Percentiles rank a stretch among this genome's conserved stretches.
These are phyloP conservation scores for Panaeolus cyanescens DNA, from an alignment of 768 basidiomycete genomes.

Conservation along the genomic window DNA sequence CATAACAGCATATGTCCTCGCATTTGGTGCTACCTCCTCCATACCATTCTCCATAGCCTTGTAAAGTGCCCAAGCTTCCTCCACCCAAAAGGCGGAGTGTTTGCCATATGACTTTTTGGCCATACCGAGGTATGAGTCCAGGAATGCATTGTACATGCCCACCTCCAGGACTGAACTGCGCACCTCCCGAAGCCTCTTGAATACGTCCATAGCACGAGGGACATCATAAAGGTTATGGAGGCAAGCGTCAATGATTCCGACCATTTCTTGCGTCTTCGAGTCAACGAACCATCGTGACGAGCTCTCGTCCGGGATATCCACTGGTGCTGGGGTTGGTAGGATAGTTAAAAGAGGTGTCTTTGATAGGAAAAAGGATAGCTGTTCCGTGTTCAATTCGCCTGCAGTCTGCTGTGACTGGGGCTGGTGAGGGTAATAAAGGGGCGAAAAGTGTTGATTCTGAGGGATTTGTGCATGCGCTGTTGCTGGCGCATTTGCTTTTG, in stretches of 20 bases:
- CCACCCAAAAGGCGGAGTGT: conserved; percentile 56
- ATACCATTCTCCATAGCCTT: conserved; percentile 49
- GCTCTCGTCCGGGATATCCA: conserved; percentile 39
- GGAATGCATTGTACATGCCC: conserved; percentile 65
- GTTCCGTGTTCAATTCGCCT: conserved; percentile 7
- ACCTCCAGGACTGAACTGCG: conserved; percentile 34
- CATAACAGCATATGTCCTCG: conserved; percentile 70
- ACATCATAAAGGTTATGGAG: conserved; percentile 76
- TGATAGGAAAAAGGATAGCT: conserved; percentile 5
- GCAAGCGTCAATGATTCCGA: conserved; percentile 85
- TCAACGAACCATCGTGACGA: conserved; percentile 71
- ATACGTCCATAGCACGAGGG: conserved; percentile 72
- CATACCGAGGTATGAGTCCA: conserved; percentile 66
- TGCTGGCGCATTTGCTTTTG: conserved; percentile 54
- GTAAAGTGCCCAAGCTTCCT: conserved; percentile 64
- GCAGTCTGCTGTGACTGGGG: conserved; percentile 5
- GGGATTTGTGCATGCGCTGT: conserved; percentile 35
- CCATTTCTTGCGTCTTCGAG: conserved; percentile 64
- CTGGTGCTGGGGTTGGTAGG: conserved; percentile 11
- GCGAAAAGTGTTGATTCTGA: conserved; percentile 38
- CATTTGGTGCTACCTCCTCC: conserved; percentile 51
- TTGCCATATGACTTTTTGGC: conserved; percentile 45
- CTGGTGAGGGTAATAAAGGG: conserved; percentile 37
- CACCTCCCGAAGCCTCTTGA: conserved; percentile 56
- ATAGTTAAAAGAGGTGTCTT: conserved; percentile 7